Evolutionary conservation across 208 protist species (phyloP).

Genomic region (Crithidia fasciculata): DNA sequence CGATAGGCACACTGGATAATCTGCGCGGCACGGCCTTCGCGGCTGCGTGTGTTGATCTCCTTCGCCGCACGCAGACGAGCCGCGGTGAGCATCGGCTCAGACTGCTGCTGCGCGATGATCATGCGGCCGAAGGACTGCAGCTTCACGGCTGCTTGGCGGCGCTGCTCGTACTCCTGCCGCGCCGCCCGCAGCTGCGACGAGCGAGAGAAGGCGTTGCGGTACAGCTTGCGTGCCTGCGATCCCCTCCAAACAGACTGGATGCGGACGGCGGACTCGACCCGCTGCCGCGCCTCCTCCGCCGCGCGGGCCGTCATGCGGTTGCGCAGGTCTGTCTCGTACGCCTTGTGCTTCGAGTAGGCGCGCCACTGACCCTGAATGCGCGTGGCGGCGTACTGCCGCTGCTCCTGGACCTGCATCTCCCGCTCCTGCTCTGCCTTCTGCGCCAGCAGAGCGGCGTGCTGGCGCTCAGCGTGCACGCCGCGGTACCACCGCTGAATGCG

Average conservation of each 20-base stretch:
- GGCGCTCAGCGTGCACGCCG: conserved; percentile 32
- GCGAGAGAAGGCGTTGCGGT: conserved; percentile 28
- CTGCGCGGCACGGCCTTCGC: conserved; percentile 42
- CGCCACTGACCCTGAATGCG: conserved; percentile 31
- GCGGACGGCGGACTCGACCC: conserved; percentile 48
- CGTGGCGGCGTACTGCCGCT: conserved; percentile 32
- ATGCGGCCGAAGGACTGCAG: conserved; percentile 78
- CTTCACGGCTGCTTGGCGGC: conserved; percentile 60
- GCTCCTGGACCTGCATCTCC: conserved; percentile 16
- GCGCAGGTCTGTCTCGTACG: conserved; percentile 27
- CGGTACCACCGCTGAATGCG: conserved; percentile 69
- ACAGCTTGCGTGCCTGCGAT: conserved; percentile 32
- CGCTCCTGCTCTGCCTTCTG: conserved; percentile 33
- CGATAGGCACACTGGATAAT: conserved; percentile 77
- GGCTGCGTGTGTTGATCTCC: conserved; percentile 39
- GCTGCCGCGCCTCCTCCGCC: conserved; percentile 37
- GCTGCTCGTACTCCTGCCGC: conserved; percentile 48
- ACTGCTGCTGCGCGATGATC: conserved; percentile 50
- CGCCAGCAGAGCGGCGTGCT: conserved; percentile 22
- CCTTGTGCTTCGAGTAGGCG: conserved; percentile 26
- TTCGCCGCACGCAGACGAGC: conserved; percentile 62
- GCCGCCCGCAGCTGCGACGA: conserved; percentile 43
- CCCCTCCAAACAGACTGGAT: conserved; percentile 78
- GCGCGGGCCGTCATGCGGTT: conserved; percentile 39
- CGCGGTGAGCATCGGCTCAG: conserved; percentile 41